Evolutionary conservation across 129 eudicot genomes (phyloP).

Genomic region (Deinandra increscens): DNA sequence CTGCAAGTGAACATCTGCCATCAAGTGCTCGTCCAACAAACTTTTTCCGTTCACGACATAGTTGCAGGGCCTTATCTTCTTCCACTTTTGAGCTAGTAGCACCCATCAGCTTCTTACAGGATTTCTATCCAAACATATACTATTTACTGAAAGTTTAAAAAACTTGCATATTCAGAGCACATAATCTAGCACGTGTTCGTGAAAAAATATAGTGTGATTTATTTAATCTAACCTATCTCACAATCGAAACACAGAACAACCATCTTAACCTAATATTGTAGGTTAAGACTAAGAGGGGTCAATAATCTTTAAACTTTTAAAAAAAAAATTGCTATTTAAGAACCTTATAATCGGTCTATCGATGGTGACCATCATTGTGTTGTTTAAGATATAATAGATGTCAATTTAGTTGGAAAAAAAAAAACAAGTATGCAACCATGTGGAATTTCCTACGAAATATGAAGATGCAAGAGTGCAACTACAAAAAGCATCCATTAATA

Average conservation of each 20-base stretch:
- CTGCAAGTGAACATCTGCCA: slow-evolving; percentile 90
- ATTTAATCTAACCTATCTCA: not conserved
- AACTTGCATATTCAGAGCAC: not conserved
- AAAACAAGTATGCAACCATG: not conserved
- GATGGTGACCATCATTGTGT: not conserved
- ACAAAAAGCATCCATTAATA: not conserved
- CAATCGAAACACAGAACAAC: not conserved
- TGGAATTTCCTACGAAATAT: not conserved
- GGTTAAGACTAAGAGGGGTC: slow-evolving; percentile 2
- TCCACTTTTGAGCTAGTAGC: slow-evolving; percentile 75
- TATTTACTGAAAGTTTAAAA: slow-evolving; percentile 18
- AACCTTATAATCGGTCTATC: not conserved
- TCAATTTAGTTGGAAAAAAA: not conserved
- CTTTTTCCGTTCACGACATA: slow-evolving; percentile 90
- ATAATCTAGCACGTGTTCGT: not conserved
- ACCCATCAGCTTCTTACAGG: slow-evolving; percentile 53
- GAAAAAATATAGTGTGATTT: not conserved
- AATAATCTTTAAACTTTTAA: not conserved
- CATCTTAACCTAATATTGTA: not conserved
- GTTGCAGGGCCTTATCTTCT: slow-evolving; percentile 85
- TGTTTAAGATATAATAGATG: not conserved
- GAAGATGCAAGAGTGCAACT: not conserved
- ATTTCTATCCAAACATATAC: slow-evolving; percentile 23
- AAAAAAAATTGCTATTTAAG: not conserved
- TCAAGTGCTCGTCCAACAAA: slow-evolving; percentile 88